Conservation (phyloP, 305 asterid genomes). For the Rubia peregrina region DNA sequence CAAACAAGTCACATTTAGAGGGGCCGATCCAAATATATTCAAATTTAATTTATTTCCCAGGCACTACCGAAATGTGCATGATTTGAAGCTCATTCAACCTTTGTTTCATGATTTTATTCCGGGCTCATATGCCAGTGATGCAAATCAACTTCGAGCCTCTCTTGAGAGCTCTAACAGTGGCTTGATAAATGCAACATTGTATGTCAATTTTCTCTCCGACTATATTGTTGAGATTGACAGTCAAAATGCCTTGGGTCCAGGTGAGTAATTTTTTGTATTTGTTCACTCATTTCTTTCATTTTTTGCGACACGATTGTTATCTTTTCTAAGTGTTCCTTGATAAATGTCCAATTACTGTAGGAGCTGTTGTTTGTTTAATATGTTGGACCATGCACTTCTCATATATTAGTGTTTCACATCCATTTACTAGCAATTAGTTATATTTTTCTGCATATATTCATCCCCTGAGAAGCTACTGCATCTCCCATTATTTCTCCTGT, state of each 20-base stretch:
- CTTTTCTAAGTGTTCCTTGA: not conserved
- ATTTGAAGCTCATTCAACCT: constrained; percentile 83
- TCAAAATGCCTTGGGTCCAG: constrained; percentile 72
- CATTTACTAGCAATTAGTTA: not conserved
- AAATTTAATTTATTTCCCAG: constrained; percentile 86
- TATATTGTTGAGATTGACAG: constrained; percentile 79
- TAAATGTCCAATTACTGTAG: not conserved
- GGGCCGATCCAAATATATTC: constrained; percentile 61
- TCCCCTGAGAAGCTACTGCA: not conserved
- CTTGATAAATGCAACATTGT: constrained; percentile 70
- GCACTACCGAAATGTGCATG: constrained; percentile 58
- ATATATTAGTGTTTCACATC: not conserved
- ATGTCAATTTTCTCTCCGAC: constrained; percentile 71
- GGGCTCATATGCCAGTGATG: constrained; percentile 66
- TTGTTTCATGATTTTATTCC: constrained; percentile 86
- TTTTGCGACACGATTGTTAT: not conserved
- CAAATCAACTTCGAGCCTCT: constrained; percentile 58
- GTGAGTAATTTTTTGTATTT: constrained; percentile 46
- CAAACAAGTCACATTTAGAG: constrained; percentile 67
- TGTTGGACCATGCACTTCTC: constrained; percentile 1
- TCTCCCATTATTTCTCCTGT: not conserved
- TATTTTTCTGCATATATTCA: not conserved
- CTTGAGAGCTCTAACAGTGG: constrained; percentile 63
- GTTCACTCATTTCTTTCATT: not conserved
- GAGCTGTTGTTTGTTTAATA: not conserved